Evolutionary conservation across 1,284 basidiomycete genomes (phyloP).

Genomic region (Puccinia hordei): DNA sequence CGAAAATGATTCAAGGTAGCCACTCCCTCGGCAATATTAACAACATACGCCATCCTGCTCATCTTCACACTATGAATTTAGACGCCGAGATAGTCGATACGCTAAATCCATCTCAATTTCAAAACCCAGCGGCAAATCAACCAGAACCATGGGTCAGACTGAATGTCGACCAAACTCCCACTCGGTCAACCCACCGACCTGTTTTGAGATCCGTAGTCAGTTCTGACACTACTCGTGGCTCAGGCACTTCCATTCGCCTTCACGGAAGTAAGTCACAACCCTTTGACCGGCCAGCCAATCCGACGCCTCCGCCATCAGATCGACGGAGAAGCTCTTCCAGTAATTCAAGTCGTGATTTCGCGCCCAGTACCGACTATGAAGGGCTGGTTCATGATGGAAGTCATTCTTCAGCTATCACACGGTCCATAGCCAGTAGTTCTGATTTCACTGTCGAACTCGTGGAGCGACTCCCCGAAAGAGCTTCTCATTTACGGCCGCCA

Average conservation of each 20-base stretch:
- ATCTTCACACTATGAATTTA: background rate
- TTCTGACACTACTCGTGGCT: background rate
- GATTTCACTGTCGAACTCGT: constrained; percentile 24
- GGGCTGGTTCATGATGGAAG: background rate
- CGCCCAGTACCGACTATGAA: background rate
- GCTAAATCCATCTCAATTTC: background rate
- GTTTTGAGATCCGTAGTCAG: constrained; percentile 2
- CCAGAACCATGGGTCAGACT: background rate
- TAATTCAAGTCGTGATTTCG: background rate
- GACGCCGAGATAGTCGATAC: background rate
- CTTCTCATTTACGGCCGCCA: background rate
- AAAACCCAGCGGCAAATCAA: no score
- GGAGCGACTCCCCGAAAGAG: constrained; percentile 5
- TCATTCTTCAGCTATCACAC: background rate
- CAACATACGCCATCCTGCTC: background rate
- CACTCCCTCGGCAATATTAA: background rate
- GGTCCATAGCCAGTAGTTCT: background rate
- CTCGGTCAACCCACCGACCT: background rate
- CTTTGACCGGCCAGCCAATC: background rate
- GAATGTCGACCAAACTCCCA: background rate
- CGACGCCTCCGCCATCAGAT: constrained; percentile 8
- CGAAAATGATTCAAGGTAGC: constrained; percentile 13
- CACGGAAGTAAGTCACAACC: background rate
- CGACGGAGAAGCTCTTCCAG: background rate
- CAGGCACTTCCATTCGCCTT: background rate